Base-by-base conservation (phyloP, 1,139 yeast genomes). In the Yamadazyma mexicana region DNA sequence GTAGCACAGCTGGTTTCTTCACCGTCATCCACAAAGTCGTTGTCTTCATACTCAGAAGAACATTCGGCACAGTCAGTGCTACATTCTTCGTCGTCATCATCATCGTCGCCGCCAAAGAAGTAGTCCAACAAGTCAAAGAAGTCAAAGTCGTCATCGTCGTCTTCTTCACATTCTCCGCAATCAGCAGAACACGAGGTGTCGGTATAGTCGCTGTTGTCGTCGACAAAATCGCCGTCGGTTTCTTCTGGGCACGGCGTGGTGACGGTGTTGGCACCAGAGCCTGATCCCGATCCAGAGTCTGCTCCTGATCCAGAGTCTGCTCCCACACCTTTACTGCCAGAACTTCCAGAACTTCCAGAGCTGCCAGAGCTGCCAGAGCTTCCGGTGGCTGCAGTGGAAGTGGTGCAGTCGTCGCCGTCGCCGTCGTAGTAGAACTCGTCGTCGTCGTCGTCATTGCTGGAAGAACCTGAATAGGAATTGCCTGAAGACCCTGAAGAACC, bases 61-160 rank as follows among this genome's bases (percentile, higher is more conserved):
- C 53, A 49, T 38, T 47, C 51, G 31, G 43, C 50, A 40, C 53
- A 49, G 40, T 47, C 42, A 10, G 39, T 47, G 31, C 44, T 50
- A 45, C 53, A 49, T 32, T 39, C 46, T 16, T 44, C 52, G 32
- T 47, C 51, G 12, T 47, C 56, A 22, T 46, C 51, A n/a, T 40
- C 47, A 34, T 49, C 47, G 37, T 40, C 50, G 10, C 48, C 48
- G 14, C 51, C 51, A 39, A 49, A 49, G 45, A 49, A 49, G 32
- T 36, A 35, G 26, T 48, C 52, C 24, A 49, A 34, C 31, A 49
- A 47, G 35, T 49, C 52, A 26, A 40, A 31, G 45, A 49, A 47
- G 23, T 39, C 44, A 27, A 51, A 43, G 36, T 43, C 46, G 30
- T 46, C 58, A 31, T 48, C 54, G 14, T 46, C 58, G 34, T 49